Evolutionary conservation across 345 rosid species (phyloP), one percentile per base, ranked within the genome.

Genomic region (Capsella bursapastoris): DNA sequence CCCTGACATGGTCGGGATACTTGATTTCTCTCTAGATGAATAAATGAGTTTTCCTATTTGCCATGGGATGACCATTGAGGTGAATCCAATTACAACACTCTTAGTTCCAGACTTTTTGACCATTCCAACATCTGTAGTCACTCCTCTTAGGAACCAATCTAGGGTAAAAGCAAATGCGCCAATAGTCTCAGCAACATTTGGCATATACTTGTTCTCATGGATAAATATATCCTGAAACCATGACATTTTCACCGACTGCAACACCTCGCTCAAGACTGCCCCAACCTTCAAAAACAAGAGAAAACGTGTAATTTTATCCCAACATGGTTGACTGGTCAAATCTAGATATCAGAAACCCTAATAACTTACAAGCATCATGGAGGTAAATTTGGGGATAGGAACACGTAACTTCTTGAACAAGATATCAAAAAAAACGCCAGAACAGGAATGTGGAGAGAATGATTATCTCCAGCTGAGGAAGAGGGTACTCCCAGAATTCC

Each of bases 141-240:
- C 84, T 32, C 80, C 89, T 68, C 74, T 68, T 31, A 87, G 72
- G 75, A 87, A 87, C 66, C 85, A 64, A 63, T 80, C 80, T 48
- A 85, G 31, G 35, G 56, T 50, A 63, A 63, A 85, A 8, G 82
- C 90, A 55, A 88, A 72, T 10, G 70, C 6, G 5, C 79, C 85
- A 9, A 80, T 7, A 10, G 82, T 70, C 6, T 78, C 84, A 18
- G 84, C 18, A 12, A 78, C 55, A 1, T 35, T 55, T 66, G 63
- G 48, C 64, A 47, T 52, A 34, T 16, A 73, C 5, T n/a, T 43
- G 13, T 32, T 67, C 34, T 56, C 73, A 44, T 56, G 14, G 44
- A 25, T 22, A 62, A 73, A 78, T 1, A 73, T 16, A 2, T 49
- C 10, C 6, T 53, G 48, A 35, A 77, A 25, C 55, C 58, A 49